A percentile compares a stretch with the other conserved stretches of the same genome.
phyloP scores from a whole-genome alignment of 352 stramenopile genomes.

The Albugo candida region DNA sequence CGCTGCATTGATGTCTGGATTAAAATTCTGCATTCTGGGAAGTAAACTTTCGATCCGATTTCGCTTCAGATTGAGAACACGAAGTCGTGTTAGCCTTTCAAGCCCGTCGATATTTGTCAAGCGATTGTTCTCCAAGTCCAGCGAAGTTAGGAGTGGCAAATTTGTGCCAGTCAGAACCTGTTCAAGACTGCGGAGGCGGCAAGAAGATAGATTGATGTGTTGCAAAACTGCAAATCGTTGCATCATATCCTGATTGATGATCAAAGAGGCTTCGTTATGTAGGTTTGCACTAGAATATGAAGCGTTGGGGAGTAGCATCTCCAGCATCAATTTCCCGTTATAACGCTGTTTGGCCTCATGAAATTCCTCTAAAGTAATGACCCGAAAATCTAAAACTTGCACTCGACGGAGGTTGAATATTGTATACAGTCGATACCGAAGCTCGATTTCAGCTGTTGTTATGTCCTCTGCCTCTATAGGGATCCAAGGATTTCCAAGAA shows the following conservation, averaged over 20 bases:
- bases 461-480: too few relatives aligned
- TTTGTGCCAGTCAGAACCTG: constrained; percentile 22
- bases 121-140: constrained; percentile 77
- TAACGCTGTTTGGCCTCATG: constrained; percentile 76
- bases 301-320: constrained; percentile 29
- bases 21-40: constrained; percentile 6
- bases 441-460: constrained; percentile 15
- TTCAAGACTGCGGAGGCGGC: constrained; percentile 46
- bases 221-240: constrained; percentile 7
- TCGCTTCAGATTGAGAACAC: constrained; percentile 45
- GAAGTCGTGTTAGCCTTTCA: constrained; percentile 34
- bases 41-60: constrained; percentile 52
- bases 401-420: constrained; percentile 63
- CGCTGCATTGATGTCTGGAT: constrained; percentile 12
- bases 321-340: constrained; percentile 63
- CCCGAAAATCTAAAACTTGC: constrained; percentile 68
- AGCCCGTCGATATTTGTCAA: constrained; percentile 54
- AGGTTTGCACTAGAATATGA: too few relatives aligned
- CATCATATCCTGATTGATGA: too few relatives aligned
- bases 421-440: constrained; percentile 50
- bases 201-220: constrained; percentile 57
- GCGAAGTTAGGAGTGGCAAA: constrained; percentile 12
- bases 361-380: constrained; percentile 50
- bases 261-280: too few relatives aligned
- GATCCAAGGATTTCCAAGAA: constrained; percentile 33